A percentile compares a stretch with the other conserved stretches of the same genome.
phyloP scores from a whole-genome alignment of 768 basidiomycete species.

The Goffeauzyma gilvescens region DNA sequence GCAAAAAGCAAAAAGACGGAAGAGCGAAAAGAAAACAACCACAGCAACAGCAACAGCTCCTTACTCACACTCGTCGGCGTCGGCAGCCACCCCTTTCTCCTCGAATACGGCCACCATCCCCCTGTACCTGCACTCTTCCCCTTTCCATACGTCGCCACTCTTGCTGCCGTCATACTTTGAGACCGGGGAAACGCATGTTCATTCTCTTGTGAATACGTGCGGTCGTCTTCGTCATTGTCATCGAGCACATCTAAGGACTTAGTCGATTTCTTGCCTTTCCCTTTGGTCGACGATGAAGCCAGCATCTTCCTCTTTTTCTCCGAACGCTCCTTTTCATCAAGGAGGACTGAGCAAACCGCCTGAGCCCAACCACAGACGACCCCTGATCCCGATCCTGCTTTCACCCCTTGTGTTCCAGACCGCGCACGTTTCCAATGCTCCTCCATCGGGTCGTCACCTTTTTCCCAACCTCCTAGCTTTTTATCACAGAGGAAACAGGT shows the following conservation, averaged over 20 bases:
- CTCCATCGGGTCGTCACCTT: constrained; percentile 62
- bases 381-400: neutral
- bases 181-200: constrained; percentile 14
- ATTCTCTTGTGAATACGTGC: constrained; percentile 10
- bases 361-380: constrained; percentile 58
- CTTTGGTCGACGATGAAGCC: too few species aligned
- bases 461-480: constrained; percentile 66
- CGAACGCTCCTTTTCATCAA: constrained; percentile 17
- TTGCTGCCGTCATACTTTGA: constrained; percentile 9
- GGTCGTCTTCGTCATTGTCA: neutral
- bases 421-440: constrained; percentile 63
- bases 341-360: constrained; percentile 48
- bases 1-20: too few species aligned
- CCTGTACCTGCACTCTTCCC: constrained; percentile 20
- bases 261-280: too few species aligned
- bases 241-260: neutral
- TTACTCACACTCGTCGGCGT: constrained; percentile 21
- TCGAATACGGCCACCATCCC: constrained; percentile 31
- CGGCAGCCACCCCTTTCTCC: constrained; percentile 24
- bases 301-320: neutral
- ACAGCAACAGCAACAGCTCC: neutral
- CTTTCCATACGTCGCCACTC: constrained; percentile 23
- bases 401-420: too few species aligned
- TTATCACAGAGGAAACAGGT: constrained; percentile 69
- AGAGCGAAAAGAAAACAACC: neutral